These are phyloP conservation scores for Zygoascus bituminiphila DNA, from an alignment of 805 yeast genomes.

Conservation along the genomic window DNA sequence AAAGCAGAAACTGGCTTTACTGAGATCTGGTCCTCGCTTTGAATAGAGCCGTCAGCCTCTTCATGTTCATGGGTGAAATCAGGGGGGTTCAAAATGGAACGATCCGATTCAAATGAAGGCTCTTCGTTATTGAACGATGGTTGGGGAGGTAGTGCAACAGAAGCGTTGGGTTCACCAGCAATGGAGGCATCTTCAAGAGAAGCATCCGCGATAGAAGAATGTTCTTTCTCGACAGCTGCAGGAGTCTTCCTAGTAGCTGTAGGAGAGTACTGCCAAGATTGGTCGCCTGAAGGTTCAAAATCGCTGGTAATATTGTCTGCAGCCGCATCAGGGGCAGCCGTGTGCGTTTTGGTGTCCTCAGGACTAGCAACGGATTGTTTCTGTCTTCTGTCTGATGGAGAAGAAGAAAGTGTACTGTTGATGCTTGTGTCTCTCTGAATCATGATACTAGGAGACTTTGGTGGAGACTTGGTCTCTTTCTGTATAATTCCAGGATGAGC, in stretches of 20 bases:
- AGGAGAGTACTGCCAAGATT: background rate
- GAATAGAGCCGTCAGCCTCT: slow-evolving; percentile 3
- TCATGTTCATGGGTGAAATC: background rate
- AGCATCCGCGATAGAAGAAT: too few species aligned
- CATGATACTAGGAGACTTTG: slow-evolving; percentile 15
- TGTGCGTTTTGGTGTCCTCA: too few species aligned
- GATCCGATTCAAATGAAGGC: background rate
- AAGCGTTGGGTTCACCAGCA: background rate
- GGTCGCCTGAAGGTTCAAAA: background rate
- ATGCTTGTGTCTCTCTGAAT: slow-evolving; percentile 5
- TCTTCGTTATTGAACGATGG: background rate
- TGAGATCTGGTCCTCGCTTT: background rate
- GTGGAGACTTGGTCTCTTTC: slow-evolving; percentile 8
- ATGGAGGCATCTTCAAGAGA: background rate
- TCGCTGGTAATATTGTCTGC: background rate
- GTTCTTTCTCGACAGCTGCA: too few species aligned
- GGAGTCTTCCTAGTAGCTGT: background rate
- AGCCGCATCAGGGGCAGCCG: background rate
- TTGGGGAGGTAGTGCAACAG: background rate
- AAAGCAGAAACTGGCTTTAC: background rate
- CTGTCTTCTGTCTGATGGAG: background rate
- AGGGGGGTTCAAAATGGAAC: background rate
- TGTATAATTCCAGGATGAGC: slow-evolving; percentile 38
- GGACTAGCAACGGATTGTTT: background rate
- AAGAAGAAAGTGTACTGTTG: background rate